Conservation (phyloP, 805 yeast genomes). For the Naumovozyma baii region DNA sequence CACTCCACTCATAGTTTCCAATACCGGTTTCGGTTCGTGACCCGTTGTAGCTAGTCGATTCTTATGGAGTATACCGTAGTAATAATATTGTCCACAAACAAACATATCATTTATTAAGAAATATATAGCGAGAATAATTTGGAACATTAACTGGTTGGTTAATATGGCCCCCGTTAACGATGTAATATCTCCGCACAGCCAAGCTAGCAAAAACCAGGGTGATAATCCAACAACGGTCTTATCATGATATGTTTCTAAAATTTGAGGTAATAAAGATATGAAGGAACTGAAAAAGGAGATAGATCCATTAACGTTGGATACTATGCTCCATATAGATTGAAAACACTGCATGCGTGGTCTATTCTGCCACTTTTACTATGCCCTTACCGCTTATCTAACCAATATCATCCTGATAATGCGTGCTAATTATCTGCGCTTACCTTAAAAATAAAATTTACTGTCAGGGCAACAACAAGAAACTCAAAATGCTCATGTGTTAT, state of each 20-base stretch:
- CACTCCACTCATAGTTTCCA: background rate
- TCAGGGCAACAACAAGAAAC: too few relatives aligned
- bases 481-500: too few relatives aligned
- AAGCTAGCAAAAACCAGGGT: slow-evolving; percentile 40
- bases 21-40: slow-evolving; percentile 26
- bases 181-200: slow-evolving; percentile 38
- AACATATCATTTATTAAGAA: slow-evolving; percentile 64
- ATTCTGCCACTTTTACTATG: too few relatives aligned
- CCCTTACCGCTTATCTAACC: too few relatives aligned
- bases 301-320: slow-evolving; percentile 35
- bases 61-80: slow-evolving; percentile 40
- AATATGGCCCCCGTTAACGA: slow-evolving; percentile 61
- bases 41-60: slow-evolving; percentile 27
- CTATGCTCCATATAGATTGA: slow-evolving; percentile 17
- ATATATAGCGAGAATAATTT: slow-evolving; percentile 59
- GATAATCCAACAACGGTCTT: slow-evolving; percentile 55
- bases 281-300: slow-evolving; percentile 37
- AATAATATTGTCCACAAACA: slow-evolving; percentile 59
- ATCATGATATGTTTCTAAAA: slow-evolving; percentile 44
- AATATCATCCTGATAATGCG: background rate
- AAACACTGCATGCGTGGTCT: too few relatives aligned
- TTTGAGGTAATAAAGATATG: slow-evolving; percentile 48
- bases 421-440: too few relatives aligned
- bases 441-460: too few relatives aligned
- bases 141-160: slow-evolving; percentile 76